Evolutionary conservation across 2,329 filamentous ascomycete species (phyloP).

Genomic region (Fusarium cyanostomum): DNA sequence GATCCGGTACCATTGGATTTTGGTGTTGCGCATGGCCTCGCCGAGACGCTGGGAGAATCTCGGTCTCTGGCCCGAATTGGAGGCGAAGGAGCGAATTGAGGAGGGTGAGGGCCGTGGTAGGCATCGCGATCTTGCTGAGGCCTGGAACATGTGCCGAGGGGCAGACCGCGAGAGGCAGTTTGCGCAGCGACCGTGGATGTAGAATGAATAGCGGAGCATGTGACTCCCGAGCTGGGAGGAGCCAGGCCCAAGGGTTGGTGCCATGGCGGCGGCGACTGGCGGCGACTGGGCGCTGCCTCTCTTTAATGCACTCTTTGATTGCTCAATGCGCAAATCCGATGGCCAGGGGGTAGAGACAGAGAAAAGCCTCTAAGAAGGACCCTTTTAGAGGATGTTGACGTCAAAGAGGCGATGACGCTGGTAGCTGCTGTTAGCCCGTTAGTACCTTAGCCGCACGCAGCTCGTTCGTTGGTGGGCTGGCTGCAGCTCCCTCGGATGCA

Average conservation of each 20-base stretch:
- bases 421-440: conserved; percentile 29
- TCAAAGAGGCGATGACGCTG: conserved; percentile 40
- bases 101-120: conserved; percentile 36
- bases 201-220: conserved; percentile 43
- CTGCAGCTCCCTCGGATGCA: conserved; percentile 30
- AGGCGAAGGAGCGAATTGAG: conserved; percentile 46
- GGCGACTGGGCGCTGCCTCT: conserved; percentile 29
- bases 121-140: conserved; percentile 40
- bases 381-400: conserved; percentile 40
- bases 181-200: conserved; percentile 44
- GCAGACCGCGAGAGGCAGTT: conserved; percentile 36
- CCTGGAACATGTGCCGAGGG: conserved; percentile 36
- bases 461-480: conserved; percentile 17
- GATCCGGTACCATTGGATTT: conserved; percentile 88
- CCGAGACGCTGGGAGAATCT: conserved; percentile 63
- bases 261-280: conserved; percentile 40
- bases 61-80: conserved; percentile 55
- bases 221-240: conserved; percentile 48
- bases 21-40: conserved; percentile 60
- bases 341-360: conserved; percentile 6
- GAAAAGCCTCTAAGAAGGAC: conserved; percentile 9
- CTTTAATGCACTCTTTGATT: conserved; percentile 12
- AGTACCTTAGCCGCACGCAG: conserved; percentile 36
- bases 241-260: conserved; percentile 49
- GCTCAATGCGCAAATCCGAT: conserved; percentile 3